These are phyloP conservation scores for Trifolium pratense DNA, from an alignment of 306 rosid genomes.

Conservation along the genomic window DNA sequence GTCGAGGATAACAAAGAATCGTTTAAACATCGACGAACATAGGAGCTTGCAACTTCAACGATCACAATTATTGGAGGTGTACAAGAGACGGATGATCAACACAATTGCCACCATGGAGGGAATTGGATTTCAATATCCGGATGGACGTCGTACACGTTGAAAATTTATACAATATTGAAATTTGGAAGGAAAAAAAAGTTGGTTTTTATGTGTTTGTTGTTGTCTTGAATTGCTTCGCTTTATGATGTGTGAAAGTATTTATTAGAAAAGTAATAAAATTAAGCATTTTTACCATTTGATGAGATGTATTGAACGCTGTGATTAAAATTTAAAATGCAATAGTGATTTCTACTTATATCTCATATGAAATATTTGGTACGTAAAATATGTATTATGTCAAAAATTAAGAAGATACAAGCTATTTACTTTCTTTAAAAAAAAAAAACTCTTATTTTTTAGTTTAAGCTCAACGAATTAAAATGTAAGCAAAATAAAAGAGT, in stretches of 20 bases:
- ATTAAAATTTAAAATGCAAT: too few relatives aligned
- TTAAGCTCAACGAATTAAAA: too few relatives aligned
- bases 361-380: too few relatives aligned
- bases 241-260: not conserved
- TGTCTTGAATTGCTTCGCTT: not conserved
- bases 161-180: not conserved
- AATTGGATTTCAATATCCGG: conserved; percentile 66
- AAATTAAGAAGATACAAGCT: too few relatives aligned
- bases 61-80: conserved; percentile 54
- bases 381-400: too few relatives aligned
- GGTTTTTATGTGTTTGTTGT: not conserved
- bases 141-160: conserved; percentile 15
- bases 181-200: too few relatives aligned
- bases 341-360: too few relatives aligned
- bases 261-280: not conserved
- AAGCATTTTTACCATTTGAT: too few relatives aligned
- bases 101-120: conserved; percentile 69
- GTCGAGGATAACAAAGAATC: conserved; percentile 36
- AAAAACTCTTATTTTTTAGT: too few relatives aligned
- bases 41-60: conserved; percentile 64
- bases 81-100: conserved; percentile 63
- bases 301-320: too few relatives aligned
- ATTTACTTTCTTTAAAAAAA: too few relatives aligned
- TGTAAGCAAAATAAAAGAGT: too few relatives aligned
- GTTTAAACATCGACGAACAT: conserved; percentile 56